These are phyloP conservation scores for Debaryomycetaceae sp. DNA, from an alignment of 1,139 yeast genomes.

Conservation along the genomic window DNA sequence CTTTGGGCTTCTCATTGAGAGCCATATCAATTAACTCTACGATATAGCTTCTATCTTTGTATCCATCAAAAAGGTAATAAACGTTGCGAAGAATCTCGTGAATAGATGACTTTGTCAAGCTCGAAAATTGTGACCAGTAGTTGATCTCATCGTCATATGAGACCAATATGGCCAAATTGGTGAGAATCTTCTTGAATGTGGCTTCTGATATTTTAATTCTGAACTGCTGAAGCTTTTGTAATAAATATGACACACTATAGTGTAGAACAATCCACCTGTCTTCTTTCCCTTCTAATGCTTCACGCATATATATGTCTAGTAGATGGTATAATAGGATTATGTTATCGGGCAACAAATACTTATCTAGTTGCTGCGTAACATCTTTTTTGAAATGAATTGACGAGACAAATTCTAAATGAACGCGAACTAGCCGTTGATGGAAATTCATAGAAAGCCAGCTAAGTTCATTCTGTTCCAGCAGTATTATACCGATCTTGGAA, in stretches of 20 bases:
- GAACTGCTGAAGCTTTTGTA: constrained; percentile 12
- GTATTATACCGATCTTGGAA: constrained; percentile 30
- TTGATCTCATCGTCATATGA: constrained; percentile 7
- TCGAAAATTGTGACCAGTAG: constrained; percentile 11
- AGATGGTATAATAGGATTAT: constrained; percentile 27
- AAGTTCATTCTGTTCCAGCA: constrained; percentile 20
- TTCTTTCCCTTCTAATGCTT: constrained; percentile 15
- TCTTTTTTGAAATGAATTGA: constrained; percentile 22
- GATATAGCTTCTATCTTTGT: constrained; percentile 21
- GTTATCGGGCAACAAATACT: constrained; percentile 20
- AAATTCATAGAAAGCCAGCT: constrained; percentile 24
- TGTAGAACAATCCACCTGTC: constrained; percentile 30
- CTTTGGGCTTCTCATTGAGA: constrained; percentile 1
- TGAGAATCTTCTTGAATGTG: constrained; percentile 19
- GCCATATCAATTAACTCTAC: constrained; percentile 11
- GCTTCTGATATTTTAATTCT: constrained; percentile 16
- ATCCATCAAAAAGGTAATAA: constrained; percentile 29
- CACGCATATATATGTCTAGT: constrained; percentile 26
- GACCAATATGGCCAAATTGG: constrained; percentile 18
- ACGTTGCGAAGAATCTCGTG: constrained; percentile 13
- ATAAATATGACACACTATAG: constrained; percentile 13
- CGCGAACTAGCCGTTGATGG: constrained; percentile 19
- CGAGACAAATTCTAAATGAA: constrained; percentile 27
- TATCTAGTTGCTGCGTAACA: constrained; percentile 16
- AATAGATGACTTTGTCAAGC: constrained; percentile 11